Conservation (phyloP, 2,329 filamentous ascomycete genomes). For the Colletotrichum sp. region DNA sequence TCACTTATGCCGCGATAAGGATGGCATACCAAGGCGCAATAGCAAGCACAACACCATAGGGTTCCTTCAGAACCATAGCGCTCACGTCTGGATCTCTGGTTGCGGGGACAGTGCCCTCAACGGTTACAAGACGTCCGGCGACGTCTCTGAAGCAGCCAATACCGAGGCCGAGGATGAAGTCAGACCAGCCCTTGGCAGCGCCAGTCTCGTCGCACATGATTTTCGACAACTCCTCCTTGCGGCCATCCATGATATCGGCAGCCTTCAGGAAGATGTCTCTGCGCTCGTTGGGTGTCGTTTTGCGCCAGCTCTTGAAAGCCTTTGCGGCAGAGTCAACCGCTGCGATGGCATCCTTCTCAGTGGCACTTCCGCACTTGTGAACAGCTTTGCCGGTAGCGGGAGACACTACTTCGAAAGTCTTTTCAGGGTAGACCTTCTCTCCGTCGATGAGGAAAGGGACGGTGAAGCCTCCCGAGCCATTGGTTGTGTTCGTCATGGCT, state of each 20-base stretch:
- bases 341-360: conserved; percentile 56
- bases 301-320: conserved; percentile 69
- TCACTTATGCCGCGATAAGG: background rate
- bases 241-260: conserved; percentile 60
- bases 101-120: conserved; percentile 35
- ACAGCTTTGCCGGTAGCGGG: conserved; percentile 59
- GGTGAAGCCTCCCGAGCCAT: background rate
- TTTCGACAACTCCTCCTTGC: conserved; percentile 56
- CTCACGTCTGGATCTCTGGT: conserved; percentile 49
- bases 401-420: conserved; percentile 60
- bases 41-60: conserved; percentile 78
- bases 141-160: conserved; percentile 40
- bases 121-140: conserved; percentile 37
- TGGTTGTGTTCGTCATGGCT: conserved; percentile 1
- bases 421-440: conserved; percentile 47
- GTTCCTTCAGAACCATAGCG: conserved; percentile 69
- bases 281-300: conserved; percentile 59
- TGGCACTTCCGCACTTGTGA: conserved; percentile 59
- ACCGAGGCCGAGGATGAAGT: conserved; percentile 38
- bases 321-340: conserved; percentile 55
- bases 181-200: conserved; percentile 27
- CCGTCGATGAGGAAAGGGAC: conserved; percentile 50
- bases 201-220: conserved; percentile 54
- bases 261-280: conserved; percentile 68
- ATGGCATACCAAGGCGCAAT: conserved; percentile 78